Evolutionary conservation across 352 stramenopile genomes (phyloP), one percentile per base, ranked within the genome.

Genomic region (Hyaloperonospora brassicae): DNA sequence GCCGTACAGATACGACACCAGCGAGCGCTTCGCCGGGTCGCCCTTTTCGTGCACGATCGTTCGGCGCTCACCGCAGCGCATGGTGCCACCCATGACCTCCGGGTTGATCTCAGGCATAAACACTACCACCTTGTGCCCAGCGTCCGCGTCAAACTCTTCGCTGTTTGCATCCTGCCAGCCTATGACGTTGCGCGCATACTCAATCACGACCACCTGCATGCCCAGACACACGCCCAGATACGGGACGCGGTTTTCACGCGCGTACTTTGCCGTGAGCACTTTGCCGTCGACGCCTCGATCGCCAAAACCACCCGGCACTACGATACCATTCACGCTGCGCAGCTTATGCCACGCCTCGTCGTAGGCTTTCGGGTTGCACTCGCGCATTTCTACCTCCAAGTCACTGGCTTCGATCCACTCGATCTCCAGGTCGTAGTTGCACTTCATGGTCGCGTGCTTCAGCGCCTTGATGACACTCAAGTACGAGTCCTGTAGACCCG

Each of bases 101-200:
- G 78, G 81, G 72, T 99, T 95, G 66, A 98, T 98, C 79, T 99
- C 97, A 1, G 97, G 97, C 97, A 99, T 99, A 74, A 99, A 99
- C 48, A 99, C 78, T n/a, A 99, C 90, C 34, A 98, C 93, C 59
- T 94, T 95, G 68, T 98, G 79, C 30, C 81, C 61, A 21, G 84
- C 73, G 36, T 87, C 64, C 42, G 85, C 72, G 52, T 93, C 64
- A 61, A 98, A 98, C 72, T 99, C 96, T 50, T 96, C 89, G 46
- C 87, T 98, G 72, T 98, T 98, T 52, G 95, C 94, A 62, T 94
- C 82, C 51, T 82, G 78, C 87, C 89, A 96, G 38, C 79, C 76
- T 34, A 98, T 71, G 21, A 98, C 79, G 58, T 97, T 97, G 57
- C 96, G 92, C 23, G 91, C 89, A 76, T 98, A 98, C 73, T 99